Evolutionary conservation across 164 flowering plant genomes (phyloP), one percentile per base, ranked within the genome.

Genomic region (Berberis vulgaris): DNA sequence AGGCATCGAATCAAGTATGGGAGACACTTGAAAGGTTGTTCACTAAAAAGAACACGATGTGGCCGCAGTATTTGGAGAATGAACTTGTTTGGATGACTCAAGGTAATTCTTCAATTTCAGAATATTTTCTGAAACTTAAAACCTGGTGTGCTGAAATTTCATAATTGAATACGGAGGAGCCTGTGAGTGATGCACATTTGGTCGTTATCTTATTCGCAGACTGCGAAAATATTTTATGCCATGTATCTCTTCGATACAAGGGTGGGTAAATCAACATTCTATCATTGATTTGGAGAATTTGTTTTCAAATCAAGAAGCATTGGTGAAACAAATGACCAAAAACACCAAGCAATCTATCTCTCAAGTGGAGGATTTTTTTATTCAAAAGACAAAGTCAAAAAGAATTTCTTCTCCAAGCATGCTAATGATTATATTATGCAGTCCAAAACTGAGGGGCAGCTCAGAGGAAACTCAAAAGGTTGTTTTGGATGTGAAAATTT

Each of bases 11-110:
- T 3, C 6, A n/a, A 38, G 58, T 55, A 7, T 55, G 58, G 58
- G 41, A 55, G 58, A 55, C 58, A n/a, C 58, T 55, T n/a, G 58
- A 55, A 4, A 55, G 58, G 58, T 39, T 55, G 41, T 55, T 55
- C 8, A n/a, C 58, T 39, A 3, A 55, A 55, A 55, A 55, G 58
- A 55, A 55, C 38, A 55, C 58, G 38, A 39, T 5, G 41, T 5
- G 58, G 58, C 38, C 38, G 58, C 7, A 55, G 41, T n/a, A 13
- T 26, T 26, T 26, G 26, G 26, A 26, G 26, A 26, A 26, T 26
- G 26, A 26, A 26, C 26, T 26, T 26, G 58, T 41, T 13, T 1
- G 41, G 3, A 13, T 39, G 2, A 55, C 6, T 3, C 58, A 55
- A 55, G 58, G 41, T 26, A 6, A 38, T 10, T n/a, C 41, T 4